Conservation (phyloP, 2,329 filamentous ascomycete species). For the Xylaria sp. region DNA sequence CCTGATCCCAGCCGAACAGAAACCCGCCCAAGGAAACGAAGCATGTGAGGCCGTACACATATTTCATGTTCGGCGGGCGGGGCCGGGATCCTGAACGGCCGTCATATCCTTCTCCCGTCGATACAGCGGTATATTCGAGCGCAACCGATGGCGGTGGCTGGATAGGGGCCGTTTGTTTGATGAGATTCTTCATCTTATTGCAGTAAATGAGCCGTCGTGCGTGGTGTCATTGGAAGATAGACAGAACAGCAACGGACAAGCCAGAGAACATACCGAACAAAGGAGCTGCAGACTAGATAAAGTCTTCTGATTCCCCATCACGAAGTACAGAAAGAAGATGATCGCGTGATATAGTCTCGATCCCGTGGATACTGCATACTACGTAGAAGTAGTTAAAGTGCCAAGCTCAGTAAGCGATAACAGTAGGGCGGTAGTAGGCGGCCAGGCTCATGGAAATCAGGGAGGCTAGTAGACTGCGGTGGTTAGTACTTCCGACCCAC, state of each 20-base stretch:
- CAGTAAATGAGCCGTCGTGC: background rate
- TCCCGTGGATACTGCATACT: too few relatives aligned
- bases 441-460: too few relatives aligned
- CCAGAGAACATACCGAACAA: background rate
- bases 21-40: constrained; percentile 48
- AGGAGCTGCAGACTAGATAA: background rate
- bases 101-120: constrained; percentile 15
- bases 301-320: background rate
- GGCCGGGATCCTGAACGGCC: background rate
- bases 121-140: constrained; percentile 15
- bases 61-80: constrained; percentile 45
- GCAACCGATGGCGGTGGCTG: constrained; percentile 32
- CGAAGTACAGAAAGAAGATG: background rate
- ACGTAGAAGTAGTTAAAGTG: too few relatives aligned
- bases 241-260: background rate
- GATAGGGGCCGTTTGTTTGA: constrained; percentile 48
- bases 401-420: too few relatives aligned
- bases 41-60: constrained; percentile 48
- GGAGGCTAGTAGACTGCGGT: too few relatives aligned
- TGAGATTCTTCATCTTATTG: constrained; percentile 36
- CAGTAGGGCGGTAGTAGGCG: too few relatives aligned
- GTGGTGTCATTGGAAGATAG: constrained; percentile 8
- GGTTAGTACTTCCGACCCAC: too few relatives aligned
- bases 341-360: too few relatives aligned
- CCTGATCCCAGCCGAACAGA: constrained; percentile 50